Percentiles rank a stretch among this genome's conserved stretches.
Evolutionary conservation across 441 rosid species (phyloP).

Genomic region (Jatropha multifida): DNA sequence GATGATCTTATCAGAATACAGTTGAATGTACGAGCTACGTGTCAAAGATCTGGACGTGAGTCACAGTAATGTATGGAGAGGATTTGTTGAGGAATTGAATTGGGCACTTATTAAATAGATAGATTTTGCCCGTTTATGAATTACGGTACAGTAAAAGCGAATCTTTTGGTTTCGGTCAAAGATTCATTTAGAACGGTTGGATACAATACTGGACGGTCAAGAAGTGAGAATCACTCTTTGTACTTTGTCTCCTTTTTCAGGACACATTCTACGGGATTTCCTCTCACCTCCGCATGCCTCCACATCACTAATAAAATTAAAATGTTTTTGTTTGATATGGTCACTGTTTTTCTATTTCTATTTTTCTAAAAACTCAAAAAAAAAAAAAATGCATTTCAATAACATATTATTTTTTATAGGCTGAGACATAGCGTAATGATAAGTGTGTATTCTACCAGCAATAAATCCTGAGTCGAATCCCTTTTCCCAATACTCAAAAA

Average conservation of each 20-base stretch:
- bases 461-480: no score
- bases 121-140: background rate
- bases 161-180: conserved; percentile 38
- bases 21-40: conserved; percentile 4
- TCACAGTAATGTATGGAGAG: conserved; percentile 9
- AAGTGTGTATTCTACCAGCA: no score
- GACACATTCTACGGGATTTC: conserved; percentile 32
- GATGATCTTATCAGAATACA: background rate
- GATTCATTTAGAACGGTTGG: conserved; percentile 39
- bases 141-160: conserved; percentile 26
- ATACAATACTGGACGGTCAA: conserved; percentile 39
- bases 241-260: conserved; percentile 19
- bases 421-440: no score
- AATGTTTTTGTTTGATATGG: no score
- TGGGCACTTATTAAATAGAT: background rate
- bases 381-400: no score
- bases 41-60: conserved; percentile 8
- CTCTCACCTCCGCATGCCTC: background rate
- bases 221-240: conserved; percentile 17
- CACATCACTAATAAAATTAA: background rate
- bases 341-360: no score
- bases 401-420: no score
- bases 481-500: no score
- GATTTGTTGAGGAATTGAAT: conserved; percentile 1
- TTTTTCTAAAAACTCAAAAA: no score